A percentile compares a stretch with the other conserved stretches of the same genome.
phyloP scores from a whole-genome alignment of 225 moss, liverwort and hornwort species.

The Ulota crispa region DNA sequence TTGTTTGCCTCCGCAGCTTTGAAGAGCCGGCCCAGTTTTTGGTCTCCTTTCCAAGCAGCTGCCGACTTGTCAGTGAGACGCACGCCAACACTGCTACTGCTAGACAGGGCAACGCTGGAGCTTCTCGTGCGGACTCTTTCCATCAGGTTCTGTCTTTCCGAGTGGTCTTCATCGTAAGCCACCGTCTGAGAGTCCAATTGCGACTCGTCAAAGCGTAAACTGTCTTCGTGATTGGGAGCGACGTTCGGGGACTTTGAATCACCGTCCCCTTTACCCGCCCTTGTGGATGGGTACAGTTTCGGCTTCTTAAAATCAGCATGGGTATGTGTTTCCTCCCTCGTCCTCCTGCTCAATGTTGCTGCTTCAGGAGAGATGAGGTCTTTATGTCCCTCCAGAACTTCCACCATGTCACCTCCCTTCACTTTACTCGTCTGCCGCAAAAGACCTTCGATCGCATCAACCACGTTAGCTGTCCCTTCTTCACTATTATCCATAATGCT shows the following conservation, averaged over 20 bases:
- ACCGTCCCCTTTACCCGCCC: conserved; percentile 54
- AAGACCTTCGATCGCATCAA: conserved; percentile 92
- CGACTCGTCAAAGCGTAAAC: conserved; percentile 75
- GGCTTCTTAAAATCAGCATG: conserved; percentile 77
- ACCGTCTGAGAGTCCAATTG: conserved; percentile 87
- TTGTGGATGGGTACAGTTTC: conserved; percentile 55
- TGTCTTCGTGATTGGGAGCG: conserved; percentile 46
- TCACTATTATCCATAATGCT: conserved; percentile 39
- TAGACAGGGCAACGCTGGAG: conserved; percentile 49
- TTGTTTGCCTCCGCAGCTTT: conserved; percentile 93
- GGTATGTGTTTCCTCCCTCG: conserved; percentile 55
- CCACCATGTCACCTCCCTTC: conserved; percentile 42
- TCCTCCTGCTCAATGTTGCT: conserved; percentile 57
- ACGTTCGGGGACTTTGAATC: conserved; percentile 44
- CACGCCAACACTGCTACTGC: conserved; percentile 37
- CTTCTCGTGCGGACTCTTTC: conserved; percentile 84
- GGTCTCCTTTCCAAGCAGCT: conserved; percentile 64
- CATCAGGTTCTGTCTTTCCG: conserved; percentile 75
- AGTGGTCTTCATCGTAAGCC: conserved; percentile 83
- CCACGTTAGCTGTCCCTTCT: conserved; percentile 69
- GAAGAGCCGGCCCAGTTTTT: conserved; percentile 72
- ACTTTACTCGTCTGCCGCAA: conserved; percentile 88
- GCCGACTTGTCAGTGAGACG: conserved; percentile 46
- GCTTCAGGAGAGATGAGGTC: conserved; percentile 60
- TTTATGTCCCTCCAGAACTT: conserved; percentile 46